Evolutionary conservation across 345 rosid genomes (phyloP).

Genomic region (Crucihimalaya himalaica): DNA sequence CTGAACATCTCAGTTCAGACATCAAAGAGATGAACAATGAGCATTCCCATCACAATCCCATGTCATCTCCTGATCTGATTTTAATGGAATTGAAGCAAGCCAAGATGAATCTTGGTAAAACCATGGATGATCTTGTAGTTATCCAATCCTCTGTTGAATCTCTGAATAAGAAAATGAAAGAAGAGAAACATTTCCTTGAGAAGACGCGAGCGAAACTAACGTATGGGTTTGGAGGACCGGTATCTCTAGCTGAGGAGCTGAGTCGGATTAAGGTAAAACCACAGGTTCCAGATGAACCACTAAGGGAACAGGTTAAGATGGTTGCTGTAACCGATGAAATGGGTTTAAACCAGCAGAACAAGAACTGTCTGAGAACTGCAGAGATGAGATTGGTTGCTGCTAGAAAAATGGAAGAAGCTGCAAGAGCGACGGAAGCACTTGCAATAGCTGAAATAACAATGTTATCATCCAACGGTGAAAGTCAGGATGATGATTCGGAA

Average conservation of each 20-base stretch:
- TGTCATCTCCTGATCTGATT: constrained; percentile 72
- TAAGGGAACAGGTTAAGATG: constrained; percentile 49
- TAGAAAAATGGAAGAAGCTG: constrained; percentile 98
- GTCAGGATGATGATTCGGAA: constrained; percentile 42
- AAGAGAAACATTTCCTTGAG: constrained; percentile 67
- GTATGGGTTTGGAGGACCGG: constrained; percentile 57
- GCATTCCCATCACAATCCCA: constrained; percentile 41
- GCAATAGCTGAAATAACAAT: constrained; percentile 72
- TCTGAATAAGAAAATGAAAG: constrained; percentile 76
- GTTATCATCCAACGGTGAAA: constrained; percentile 47
- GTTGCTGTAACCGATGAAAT: constrained; percentile 43
- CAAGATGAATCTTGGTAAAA: constrained; percentile 78
- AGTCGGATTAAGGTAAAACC: constrained; percentile 51
- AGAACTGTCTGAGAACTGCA: constrained; percentile 53
- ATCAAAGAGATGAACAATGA: constrained; percentile 68
- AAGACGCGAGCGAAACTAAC: constrained; percentile 67
- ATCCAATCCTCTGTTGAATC: constrained; percentile 81
- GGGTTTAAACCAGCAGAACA: constrained; percentile 48
- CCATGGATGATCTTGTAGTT: constrained; percentile 76
- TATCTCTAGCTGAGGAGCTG: constrained; percentile 55
- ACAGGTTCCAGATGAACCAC: constrained; percentile 18
- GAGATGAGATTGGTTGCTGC: constrained; percentile 95
- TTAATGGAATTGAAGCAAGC: constrained; percentile 88
- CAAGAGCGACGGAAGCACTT: constrained; percentile 89
- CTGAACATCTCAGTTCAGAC: constrained; percentile 44